These are phyloP conservation scores for Linnemannia schmuckeri DNA, from an alignment of 192 early-diverging fungal genomes.

Conservation along the genomic window DNA sequence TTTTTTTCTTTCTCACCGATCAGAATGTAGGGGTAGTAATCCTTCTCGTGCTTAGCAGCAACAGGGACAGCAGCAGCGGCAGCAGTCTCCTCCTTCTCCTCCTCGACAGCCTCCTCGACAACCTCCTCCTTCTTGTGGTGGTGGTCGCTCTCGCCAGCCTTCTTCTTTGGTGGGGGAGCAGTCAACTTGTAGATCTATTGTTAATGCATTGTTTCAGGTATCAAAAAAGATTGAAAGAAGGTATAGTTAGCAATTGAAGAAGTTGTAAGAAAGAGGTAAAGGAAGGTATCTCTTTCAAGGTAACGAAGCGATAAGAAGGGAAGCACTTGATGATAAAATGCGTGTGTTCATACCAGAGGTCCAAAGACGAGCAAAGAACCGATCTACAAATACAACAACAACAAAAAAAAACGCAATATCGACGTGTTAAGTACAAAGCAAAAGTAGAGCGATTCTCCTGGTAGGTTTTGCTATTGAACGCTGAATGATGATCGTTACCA, in stretches of 20 bases:
- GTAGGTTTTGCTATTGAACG: neutral
- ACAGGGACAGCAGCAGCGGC: slow-evolving; percentile 6
- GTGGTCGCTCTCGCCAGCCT: slow-evolving; percentile 28
- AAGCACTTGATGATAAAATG: neutral
- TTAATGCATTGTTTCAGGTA: slow-evolving; percentile 3
- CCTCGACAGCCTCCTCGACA: neutral
- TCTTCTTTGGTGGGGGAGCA: slow-evolving; percentile 59
- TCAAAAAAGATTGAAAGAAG: neutral
- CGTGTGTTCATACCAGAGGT: slow-evolving; percentile 49
- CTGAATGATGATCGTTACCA: slow-evolving; percentile 14
- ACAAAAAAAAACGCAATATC: neutral
- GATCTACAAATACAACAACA: slow-evolving; percentile 23
- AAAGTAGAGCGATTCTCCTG: neutral
- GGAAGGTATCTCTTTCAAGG: neutral
- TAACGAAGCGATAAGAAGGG: neutral
- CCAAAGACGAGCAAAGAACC: slow-evolving; percentile 67
- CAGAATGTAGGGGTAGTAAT: slow-evolving; percentile 61
- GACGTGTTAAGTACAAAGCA: neutral
- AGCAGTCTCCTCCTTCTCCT: slow-evolving; percentile 1
- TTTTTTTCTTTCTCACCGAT: slow-evolving; percentile 37
- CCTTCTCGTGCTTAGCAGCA: slow-evolving; percentile 30
- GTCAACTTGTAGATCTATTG: slow-evolving; percentile 59
- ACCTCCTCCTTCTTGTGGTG: neutral
- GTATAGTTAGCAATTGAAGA: slow-evolving; percentile 1
- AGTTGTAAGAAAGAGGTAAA: too few relatives aligned